Base-by-base conservation (phyloP, 192 early-diverging fungal genomes). In the Chytriomyces sp. region DNA sequence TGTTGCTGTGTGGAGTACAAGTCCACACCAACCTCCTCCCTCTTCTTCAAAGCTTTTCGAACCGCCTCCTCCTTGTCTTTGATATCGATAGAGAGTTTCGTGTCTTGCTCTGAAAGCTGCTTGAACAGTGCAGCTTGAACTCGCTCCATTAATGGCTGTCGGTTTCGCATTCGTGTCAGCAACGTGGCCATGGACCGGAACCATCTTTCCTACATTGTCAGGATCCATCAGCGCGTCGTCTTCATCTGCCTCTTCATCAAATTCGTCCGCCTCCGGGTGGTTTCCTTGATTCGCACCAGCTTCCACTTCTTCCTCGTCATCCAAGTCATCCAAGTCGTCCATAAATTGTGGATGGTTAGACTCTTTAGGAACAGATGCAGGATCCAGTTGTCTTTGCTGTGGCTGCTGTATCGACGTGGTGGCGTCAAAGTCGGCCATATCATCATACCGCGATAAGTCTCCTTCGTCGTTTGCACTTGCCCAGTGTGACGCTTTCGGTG, bases 1-100 rank as follows among this genome's bases (percentile, higher is more conserved):
- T 88, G 87, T 53, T 88, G 87, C 62, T 88, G 87, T 28, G 85
- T 57, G 22, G 70, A 54, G 61, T 88, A 88, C 32, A 88, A 70
- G 73, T 86, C 83, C 1, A 81, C 87, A 74, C 87, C 87, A 14
- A 82, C 70, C 28, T 85, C 80, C 74, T 88, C 87, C 22, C 87
- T 59, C 44, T 72, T 59, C 28, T 73, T 74, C 34, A 73, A 71
- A 5, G 75, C 68, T 41, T 82, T 84, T 5, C 72, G 75, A 26
- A 77, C 76, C 3, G 78, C 70, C 39, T 87, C 85, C 64, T 88
- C 84, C 77, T 84, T 88, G 56, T 88, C 87, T 49, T 77, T 68
- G 4, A 88, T 66, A 39, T 87, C 87, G n/a, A 85, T 67, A 4
- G 70, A 39, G 4, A 88, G 33, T 64, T 81, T 81, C 28, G 57